These are phyloP conservation scores for Cronartium quercuum DNA, from an alignment of 1,284 basidiomycete genomes.

Conservation along the genomic window DNA sequence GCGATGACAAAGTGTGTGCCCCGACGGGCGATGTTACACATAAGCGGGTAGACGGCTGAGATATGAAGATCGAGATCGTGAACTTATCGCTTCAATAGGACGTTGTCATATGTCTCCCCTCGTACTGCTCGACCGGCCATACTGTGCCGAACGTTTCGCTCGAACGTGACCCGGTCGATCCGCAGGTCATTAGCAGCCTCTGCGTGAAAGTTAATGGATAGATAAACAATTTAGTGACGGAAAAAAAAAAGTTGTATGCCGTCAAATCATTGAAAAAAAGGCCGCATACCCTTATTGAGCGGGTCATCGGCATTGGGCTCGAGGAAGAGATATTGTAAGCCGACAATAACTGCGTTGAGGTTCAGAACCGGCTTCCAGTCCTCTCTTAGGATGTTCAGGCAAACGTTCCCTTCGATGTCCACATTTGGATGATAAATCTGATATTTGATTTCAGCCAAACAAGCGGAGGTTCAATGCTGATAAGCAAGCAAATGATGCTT, in stretches of 20 bases:
- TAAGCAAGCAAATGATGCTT: neutral
- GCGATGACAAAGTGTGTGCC: too few species aligned
- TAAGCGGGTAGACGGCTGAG: too few species aligned
- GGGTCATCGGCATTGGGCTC: slow-evolving; percentile 99
- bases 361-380: slow-evolving; percentile 99
- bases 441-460: slow-evolving; percentile 26
- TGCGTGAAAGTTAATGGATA: slow-evolving; percentile 49
- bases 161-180: slow-evolving; percentile 71
- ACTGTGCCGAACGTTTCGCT: slow-evolving; percentile 70
- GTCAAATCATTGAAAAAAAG: neutral
- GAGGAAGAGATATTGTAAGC: slow-evolving; percentile 93
- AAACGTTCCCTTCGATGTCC: slow-evolving; percentile 93
- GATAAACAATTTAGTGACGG: slow-evolving; percentile 4
- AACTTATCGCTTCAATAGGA: slow-evolving; percentile 48
- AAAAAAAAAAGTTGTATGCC: neutral
- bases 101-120: slow-evolving; percentile 69
- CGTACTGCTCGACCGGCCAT: slow-evolving; percentile 73
- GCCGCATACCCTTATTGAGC: slow-evolving; percentile 80
- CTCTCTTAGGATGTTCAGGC: slow-evolving; percentile 89
- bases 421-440: slow-evolving; percentile 99
- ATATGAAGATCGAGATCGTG: neutral
- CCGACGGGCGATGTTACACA: too few species aligned
- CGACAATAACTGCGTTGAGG: slow-evolving; percentile 93
- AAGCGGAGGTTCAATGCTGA: neutral
- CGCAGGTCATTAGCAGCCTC: slow-evolving; percentile 91